phyloP scores from a whole-genome alignment of 1,284 basidiomycete species.

The Rhodotorula sp. region DNA sequence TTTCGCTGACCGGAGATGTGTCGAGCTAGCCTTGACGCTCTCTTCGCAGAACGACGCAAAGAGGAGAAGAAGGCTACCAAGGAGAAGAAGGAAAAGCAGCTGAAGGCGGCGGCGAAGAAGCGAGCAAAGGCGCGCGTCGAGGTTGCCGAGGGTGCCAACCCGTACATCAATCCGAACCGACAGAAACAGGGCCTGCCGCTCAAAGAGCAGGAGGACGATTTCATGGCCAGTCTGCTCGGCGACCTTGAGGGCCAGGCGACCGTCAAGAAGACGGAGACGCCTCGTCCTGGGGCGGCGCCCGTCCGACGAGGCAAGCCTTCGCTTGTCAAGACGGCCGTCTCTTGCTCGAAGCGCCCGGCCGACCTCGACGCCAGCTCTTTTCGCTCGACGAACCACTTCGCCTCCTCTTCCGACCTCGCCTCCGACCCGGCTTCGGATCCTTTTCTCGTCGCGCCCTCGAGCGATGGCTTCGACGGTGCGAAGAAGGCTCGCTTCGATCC shows the following conservation, averaged over 20 bases:
- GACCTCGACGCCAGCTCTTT: constrained; percentile 20
- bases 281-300: constrained; percentile 11
- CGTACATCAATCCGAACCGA: constrained; percentile 43
- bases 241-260: constrained; percentile 57
- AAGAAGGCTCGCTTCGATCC: constrained; percentile 35
- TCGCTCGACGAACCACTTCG: constrained; percentile 4
- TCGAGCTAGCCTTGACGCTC: not conserved
- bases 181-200: constrained; percentile 27
- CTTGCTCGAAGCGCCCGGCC: constrained; percentile 29
- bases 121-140: constrained; percentile 48
- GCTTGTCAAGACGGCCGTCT: constrained; percentile 15
- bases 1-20: no score
- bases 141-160: constrained; percentile 52
- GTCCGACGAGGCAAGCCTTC: constrained; percentile 14
- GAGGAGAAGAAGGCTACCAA: constrained; percentile 39
- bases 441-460: constrained; percentile 25
- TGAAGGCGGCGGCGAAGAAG: constrained; percentile 27
- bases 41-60: constrained; percentile 15
- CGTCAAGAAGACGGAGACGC: constrained; percentile 26
- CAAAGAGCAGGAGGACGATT: constrained; percentile 77
- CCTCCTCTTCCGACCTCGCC: constrained; percentile 14
- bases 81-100: constrained; percentile 37
- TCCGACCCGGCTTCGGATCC: constrained; percentile 19
- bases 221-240: constrained; percentile 74
- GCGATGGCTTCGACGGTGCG: constrained; percentile 27